Evolutionary conservation across 345 rosid species (phyloP).

Genomic region (Brassica nigra): DNA sequence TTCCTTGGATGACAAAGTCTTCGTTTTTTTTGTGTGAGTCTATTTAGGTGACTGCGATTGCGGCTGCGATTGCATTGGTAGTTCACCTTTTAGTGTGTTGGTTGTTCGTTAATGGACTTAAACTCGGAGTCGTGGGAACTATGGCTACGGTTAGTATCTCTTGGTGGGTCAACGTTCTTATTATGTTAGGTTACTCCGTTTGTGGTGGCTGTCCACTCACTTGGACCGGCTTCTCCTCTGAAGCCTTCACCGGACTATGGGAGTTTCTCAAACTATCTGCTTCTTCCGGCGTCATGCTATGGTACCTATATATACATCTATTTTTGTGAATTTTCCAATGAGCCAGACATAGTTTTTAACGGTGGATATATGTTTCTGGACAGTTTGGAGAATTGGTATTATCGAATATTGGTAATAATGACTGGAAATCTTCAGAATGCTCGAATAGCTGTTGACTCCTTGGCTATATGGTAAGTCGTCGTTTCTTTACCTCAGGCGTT

Average conservation of each 20-base stretch:
- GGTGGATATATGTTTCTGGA: not conserved
- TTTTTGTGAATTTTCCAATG: not conserved
- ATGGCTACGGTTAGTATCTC: constrained; percentile 54
- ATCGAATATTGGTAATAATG: constrained; percentile 72
- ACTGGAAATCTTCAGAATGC: constrained; percentile 86
- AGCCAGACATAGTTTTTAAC: not conserved
- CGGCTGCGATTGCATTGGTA: constrained; percentile 37
- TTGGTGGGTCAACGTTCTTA: constrained; percentile 61
- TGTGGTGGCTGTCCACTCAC: constrained; percentile 60
- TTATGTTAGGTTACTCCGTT: constrained; percentile 38
- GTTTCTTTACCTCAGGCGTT: not conserved
- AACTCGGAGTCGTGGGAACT: constrained; percentile 57
- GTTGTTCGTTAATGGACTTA: constrained; percentile 49
- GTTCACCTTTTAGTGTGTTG: constrained; percentile 54
- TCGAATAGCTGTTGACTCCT: constrained; percentile 80
- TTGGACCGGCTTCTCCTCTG: constrained; percentile 60
- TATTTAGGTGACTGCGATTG: constrained; percentile 48
- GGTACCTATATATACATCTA: constrained; percentile 35
- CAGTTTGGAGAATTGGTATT: constrained; percentile 97
- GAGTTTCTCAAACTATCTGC: constrained; percentile 60
- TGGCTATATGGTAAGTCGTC: constrained; percentile 72
- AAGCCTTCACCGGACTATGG: constrained; percentile 64
- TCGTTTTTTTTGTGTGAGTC: not conserved
- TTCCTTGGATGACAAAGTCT: not conserved
- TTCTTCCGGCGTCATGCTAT: constrained; percentile 79